These are phyloP conservation scores for Stephanodiscus triporus DNA, from an alignment of 108 stramenopile genomes.

Conservation along the genomic window DNA sequence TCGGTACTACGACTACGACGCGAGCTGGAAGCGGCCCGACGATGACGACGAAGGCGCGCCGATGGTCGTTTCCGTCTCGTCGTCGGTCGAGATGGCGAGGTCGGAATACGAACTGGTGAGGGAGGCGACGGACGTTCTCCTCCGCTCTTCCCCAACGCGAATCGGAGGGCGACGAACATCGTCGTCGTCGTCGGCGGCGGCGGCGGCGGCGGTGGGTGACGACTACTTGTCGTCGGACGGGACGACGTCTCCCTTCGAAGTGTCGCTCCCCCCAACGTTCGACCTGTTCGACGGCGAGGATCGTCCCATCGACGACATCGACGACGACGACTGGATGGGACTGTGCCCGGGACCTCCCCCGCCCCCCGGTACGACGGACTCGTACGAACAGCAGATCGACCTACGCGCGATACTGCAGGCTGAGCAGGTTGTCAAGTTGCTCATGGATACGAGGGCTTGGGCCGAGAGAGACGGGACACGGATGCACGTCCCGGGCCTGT, in stretches of 20 bases:
- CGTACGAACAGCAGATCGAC: constrained; percentile 43
- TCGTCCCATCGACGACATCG: constrained; percentile 33
- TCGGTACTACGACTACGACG: constrained; percentile 3
- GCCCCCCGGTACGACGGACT: constrained; percentile 21
- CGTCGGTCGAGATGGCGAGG: constrained; percentile 52
- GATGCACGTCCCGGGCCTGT: constrained; percentile 44
- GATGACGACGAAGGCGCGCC: not conserved
- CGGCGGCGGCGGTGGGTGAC: not conserved
- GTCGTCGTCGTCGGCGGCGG: not conserved
- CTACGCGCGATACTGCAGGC: constrained; percentile 75
- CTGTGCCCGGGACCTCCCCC: constrained; percentile 17
- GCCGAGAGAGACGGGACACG: constrained; percentile 34
- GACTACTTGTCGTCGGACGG: constrained; percentile 8
- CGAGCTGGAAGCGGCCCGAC: not conserved
- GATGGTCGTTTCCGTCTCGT: constrained; percentile 57
- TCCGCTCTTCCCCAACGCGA: not conserved
- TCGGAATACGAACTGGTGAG: constrained; percentile 62
- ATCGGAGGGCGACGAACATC: too few species aligned
- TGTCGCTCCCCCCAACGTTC: constrained; percentile 64
- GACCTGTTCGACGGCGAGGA: constrained; percentile 33
- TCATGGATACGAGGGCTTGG: constrained; percentile 64
- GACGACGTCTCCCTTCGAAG: too few species aligned
- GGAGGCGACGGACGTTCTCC: constrained; percentile 43
- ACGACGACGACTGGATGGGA: constrained; percentile 83
- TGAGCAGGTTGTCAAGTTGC: constrained; percentile 62